Evolutionary conservation across 2,329 filamentous ascomycete genomes (phyloP).

Genomic region (Fusarium liriodendri): DNA sequence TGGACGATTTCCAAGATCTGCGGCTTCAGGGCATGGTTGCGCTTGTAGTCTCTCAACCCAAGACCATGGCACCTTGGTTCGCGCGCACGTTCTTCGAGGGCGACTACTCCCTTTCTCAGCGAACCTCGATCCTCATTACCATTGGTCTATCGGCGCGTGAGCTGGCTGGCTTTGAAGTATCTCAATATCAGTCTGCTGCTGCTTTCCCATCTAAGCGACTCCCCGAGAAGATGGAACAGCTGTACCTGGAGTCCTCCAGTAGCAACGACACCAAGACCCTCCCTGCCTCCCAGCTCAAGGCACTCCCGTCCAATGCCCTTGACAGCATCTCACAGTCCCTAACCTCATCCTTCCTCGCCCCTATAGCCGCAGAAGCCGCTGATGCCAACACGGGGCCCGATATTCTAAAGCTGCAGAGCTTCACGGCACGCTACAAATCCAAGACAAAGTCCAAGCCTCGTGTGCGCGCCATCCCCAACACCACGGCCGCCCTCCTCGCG

Average conservation of each 20-base stretch:
- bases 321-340: constrained; percentile 75
- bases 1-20: constrained; percentile 80
- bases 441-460: constrained; percentile 51
- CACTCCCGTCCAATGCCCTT: constrained; percentile 69
- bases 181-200: constrained; percentile 60
- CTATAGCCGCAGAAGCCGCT: constrained; percentile 83
- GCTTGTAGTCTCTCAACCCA: constrained; percentile 79
- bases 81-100: constrained; percentile 88
- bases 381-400: constrained; percentile 84
- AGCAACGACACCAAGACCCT: constrained; percentile 27
- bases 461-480: constrained; percentile 75
- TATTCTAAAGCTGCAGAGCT: constrained; percentile 88
- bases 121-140: constrained; percentile 83
- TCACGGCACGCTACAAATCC: constrained; percentile 70
- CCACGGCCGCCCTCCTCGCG: constrained; percentile 80
- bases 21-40: constrained; percentile 86
- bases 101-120: constrained; percentile 88
- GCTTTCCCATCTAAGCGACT: constrained; percentile 86
- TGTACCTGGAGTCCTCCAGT: constrained; percentile 65
- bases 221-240: constrained; percentile 76
- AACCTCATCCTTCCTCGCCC: constrained; percentile 79
- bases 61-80: constrained; percentile 85
- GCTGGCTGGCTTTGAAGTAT: constrained; percentile 79
- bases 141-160: constrained; percentile 87
- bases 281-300: constrained; percentile 56